phyloP scores from a whole-genome alignment of 306 rosid genomes.

The Prunus fruticosa region DNA sequence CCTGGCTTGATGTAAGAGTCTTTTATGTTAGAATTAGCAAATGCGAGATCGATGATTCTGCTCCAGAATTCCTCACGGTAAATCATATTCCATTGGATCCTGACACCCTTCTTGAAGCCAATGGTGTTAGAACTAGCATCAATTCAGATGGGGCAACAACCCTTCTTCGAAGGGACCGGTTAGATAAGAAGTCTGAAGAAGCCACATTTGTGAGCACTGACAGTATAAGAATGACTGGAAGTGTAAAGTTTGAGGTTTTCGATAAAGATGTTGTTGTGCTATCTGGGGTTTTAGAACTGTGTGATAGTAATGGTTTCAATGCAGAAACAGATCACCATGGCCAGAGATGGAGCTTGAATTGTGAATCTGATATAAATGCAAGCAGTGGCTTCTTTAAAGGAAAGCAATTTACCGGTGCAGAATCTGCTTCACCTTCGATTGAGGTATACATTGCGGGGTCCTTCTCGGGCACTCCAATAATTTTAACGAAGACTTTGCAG shows the following conservation, averaged over 20 bases:
- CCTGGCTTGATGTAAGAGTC: conserved; percentile 77
- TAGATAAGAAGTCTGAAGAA: conserved; percentile 78
- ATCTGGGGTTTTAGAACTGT: conserved; percentile 58
- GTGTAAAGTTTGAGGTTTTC: conserved; percentile 75
- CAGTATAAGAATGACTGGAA: conserved; percentile 68
- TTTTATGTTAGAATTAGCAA: conserved; percentile 71
- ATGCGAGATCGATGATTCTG: conserved; percentile 63
- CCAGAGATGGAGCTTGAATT: conserved; percentile 63
- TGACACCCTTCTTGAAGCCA: conserved; percentile 70
- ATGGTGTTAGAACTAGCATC: conserved; percentile 64
- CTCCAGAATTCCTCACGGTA: conserved; percentile 63
- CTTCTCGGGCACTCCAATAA: conserved; percentile 62
- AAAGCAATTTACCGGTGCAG: conserved; percentile 42
- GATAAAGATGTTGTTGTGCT: conserved; percentile 57
- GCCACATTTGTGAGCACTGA: conserved; percentile 84
- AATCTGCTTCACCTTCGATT: conserved; percentile 45
- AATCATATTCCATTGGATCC: conserved; percentile 67
- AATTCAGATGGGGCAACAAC: conserved; percentile 56
- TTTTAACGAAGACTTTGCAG: conserved; percentile 60
- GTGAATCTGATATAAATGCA: conserved; percentile 46
- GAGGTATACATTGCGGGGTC: conserved; percentile 87
- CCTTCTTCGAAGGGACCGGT: conserved; percentile 64
- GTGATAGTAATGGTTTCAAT: conserved; percentile 35
- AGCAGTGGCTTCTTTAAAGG: conserved; percentile 51
- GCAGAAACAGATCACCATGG: conserved; percentile 37